A percentile compares a stretch with the other conserved stretches of the same genome.
Evolutionary conservation across 305 asterid genomes (phyloP).

Genomic region (Fraxinus latifolia): DNA sequence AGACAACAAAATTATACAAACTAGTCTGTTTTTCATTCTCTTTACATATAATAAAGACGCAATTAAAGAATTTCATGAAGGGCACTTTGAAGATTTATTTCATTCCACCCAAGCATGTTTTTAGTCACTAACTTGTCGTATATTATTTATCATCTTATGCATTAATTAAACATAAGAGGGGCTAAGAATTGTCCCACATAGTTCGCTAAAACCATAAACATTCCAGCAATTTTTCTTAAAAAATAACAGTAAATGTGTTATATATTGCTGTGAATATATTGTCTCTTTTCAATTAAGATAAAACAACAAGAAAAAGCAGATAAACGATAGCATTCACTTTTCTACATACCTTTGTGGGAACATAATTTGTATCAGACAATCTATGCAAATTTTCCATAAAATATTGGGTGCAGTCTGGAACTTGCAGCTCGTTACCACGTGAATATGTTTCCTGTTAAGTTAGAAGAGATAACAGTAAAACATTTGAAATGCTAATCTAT

Average conservation of each 20-base stretch:
- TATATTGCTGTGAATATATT: background rate
- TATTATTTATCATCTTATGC: background rate
- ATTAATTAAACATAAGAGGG: background rate
- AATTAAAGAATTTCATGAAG: background rate
- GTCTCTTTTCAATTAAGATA: background rate
- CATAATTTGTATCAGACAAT: constrained; percentile 66
- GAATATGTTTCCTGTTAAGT: constrained; percentile 64
- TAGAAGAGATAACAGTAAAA: constrained; percentile 22
- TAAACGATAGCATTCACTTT: constrained; percentile 1
- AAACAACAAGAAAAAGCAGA: constrained; percentile 4
- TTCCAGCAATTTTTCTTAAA: background rate
- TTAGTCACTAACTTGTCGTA: background rate
- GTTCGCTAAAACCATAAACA: background rate
- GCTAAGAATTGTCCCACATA: background rate
- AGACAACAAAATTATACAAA: background rate
- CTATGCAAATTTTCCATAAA: constrained; percentile 90
- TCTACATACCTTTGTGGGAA: constrained; percentile 79
- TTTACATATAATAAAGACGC: background rate
- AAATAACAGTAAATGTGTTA: background rate
- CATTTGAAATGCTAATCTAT: constrained; percentile 8
- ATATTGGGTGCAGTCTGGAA: constrained; percentile 90
- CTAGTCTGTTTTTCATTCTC: background rate
- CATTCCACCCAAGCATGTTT: background rate
- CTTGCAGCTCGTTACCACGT: constrained; percentile 89
- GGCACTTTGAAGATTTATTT: background rate